Evolutionary conservation across 2,329 filamentous ascomycete genomes (phyloP), one percentile per base, ranked within the genome.

Genomic region (Myriosclerotinia scirpicola): DNA sequence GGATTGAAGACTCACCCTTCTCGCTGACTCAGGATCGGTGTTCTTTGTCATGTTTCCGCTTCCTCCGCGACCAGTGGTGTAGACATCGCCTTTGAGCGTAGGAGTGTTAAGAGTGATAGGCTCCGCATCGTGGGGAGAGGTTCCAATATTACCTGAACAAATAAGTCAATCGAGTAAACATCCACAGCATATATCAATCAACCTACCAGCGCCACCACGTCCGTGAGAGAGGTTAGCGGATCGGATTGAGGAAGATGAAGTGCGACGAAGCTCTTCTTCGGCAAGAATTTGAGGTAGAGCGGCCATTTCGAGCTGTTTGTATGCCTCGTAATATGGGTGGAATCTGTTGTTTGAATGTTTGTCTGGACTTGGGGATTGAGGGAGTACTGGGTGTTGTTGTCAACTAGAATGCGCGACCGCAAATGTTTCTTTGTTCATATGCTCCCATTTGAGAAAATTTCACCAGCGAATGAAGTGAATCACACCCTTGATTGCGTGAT

Each of bases 21-120:
- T 89, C 46, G 93, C 92, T 76, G 91, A 87, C 53, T 82, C 80
- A 4, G 89, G 87, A 73, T 95, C 89, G 69, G 86, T 87, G 76
- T 89, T 88, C 72, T 80, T 81, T 58, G 90, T 87, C 90, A 97
- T 96, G 81, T 96, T 97, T 68, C 93, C 93, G 5, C 86, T 88
- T 40, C 65, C 93, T 66, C 93, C 93, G 62, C 93, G 90, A 66
- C 93, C 93, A 3, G 93, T 97, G 26, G 93, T 97, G 76, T 94
- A 93, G 71, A 91, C 83, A n/a, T 90, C 81, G 56, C 85, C 85
- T 80, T 96, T 97, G 76, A 98, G 86, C 15, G 87, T 90, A 0
- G 93, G 93, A 1, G 93, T 97, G 74, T 89, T 81, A 70, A 96
- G 86, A 75, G 94, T 90, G 70, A 85, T 80, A 61, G 86, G 80